Evolutionary conservation across 352 stramenopile genomes (phyloP).

Genomic region (Phytophthora podocarpi): DNA sequence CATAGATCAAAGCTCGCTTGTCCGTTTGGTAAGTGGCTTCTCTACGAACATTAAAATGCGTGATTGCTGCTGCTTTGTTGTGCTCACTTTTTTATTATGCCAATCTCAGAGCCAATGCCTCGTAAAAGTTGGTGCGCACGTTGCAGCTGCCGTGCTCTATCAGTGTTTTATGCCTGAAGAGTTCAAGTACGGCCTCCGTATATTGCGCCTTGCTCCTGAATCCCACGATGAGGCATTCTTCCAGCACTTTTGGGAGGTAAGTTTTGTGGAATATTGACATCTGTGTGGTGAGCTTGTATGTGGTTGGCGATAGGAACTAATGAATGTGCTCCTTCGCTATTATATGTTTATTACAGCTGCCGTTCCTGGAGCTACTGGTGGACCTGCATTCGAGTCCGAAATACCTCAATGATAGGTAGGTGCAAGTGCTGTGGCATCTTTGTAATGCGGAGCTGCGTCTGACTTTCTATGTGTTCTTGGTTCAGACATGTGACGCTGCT

Average conservation of each 20-base stretch:
- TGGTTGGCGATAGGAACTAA: not conserved
- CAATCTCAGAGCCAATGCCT: constrained; percentile 77
- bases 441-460: not conserved
- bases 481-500: constrained; percentile 73
- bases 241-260: constrained; percentile 89
- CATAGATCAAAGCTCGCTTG: constrained; percentile 85
- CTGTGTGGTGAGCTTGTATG: not conserved
- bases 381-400: constrained; percentile 77
- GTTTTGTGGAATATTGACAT: not conserved
- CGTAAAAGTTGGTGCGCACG: constrained; percentile 79
- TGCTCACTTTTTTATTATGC: constrained; percentile 10
- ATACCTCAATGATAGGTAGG: constrained; percentile 71
- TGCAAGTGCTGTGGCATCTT: not conserved
- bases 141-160: constrained; percentile 83
- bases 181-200: constrained; percentile 81
- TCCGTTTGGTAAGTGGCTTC: constrained; percentile 63
- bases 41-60: not conserved
- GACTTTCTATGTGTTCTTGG: not conserved
- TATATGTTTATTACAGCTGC: constrained; percentile 39
- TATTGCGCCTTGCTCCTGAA: constrained; percentile 74
- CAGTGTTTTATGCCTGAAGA: constrained; percentile 83
- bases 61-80: not conserved
- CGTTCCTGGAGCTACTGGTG: constrained; percentile 84
- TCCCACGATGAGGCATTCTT: constrained; percentile 79
- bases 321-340: not conserved